Evolutionary conservation across 2,329 filamentous ascomycete species (phyloP), one percentile per base, ranked within the genome.

Genomic region (Colletotrichum aenigma): DNA sequence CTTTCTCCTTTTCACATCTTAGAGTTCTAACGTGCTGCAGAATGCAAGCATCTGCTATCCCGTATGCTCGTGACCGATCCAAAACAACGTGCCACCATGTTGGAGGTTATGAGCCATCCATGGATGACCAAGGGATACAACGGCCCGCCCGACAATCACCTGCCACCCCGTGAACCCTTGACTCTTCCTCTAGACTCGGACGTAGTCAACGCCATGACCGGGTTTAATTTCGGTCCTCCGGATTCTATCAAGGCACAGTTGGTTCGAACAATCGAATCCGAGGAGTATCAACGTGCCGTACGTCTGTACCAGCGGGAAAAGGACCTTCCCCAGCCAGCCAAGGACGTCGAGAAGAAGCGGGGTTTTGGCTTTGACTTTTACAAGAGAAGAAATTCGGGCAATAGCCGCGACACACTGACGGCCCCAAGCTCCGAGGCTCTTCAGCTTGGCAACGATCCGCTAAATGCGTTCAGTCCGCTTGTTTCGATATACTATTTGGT

Each of bases 51-150:
- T 83, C 91, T 99, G 64, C 95, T 99, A 72, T 96, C 96, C 1
- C 92, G 96, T 70, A 98, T 98, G 97, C 90, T 99, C 62, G 96
- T 98, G 24, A 98, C 97, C 6, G 96, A 98, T 79, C 96, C 97
- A 30, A 93, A 92, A 81, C 93, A 96, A 81, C 93, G 97, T 78
- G 95, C 96, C 58, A 96, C 92, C 55, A 92, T 99, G 85, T 89
- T 93, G 71, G 97, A 99, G 84, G 97, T 99, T 79, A 94, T 98
- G 93, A 94, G 89, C 80, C 97, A 99, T 82, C 95, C 96, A 2
- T 99, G 97, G 97, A 96, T 98, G 90, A 93, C 91, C 66, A 98
- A 98, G 84, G 96, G 96, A 10, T 98, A 96, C 84, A 94, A 90
- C 81, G 92, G 91, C 3, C 93, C 96, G 10, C 96, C 96, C 1